These are phyloP conservation scores for Telfairia occidentalis DNA, from an alignment of 331 rosid species.

Conservation along the genomic window DNA sequence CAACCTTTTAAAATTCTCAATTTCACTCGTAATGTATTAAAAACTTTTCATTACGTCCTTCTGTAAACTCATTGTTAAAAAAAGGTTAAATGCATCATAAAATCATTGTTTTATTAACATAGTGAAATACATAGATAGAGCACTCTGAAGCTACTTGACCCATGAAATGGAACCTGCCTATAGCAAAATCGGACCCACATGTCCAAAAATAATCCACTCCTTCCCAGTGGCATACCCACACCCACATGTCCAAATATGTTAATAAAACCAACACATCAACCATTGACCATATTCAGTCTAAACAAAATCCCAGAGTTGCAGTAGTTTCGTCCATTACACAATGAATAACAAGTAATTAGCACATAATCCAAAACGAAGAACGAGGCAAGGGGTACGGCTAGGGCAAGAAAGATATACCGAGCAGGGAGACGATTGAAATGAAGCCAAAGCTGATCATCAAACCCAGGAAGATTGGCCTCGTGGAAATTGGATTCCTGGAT, in stretches of 20 bases:
- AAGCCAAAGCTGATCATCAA: slow-evolving; percentile 87
- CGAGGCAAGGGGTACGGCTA: too few species aligned
- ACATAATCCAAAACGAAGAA: too few species aligned
- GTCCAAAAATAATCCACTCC: background rate
- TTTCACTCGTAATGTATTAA: background rate
- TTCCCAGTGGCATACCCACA: background rate
- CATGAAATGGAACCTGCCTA: background rate
- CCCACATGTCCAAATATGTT: background rate
- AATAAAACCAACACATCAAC: too few species aligned
- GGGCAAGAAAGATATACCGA: slow-evolving; percentile 38
- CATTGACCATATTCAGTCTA: too few species aligned
- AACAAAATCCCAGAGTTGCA: too few species aligned
- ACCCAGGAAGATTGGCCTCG: slow-evolving; percentile 66
- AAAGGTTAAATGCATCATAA: background rate
- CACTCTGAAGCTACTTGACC: too few species aligned
- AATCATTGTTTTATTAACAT: too few species aligned
- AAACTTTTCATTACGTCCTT: background rate
- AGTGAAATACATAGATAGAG: too few species aligned
- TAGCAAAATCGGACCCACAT: background rate
- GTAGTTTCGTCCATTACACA: too few species aligned
- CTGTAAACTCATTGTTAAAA: background rate
- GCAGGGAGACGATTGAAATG: slow-evolving; percentile 96
- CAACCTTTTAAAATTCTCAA: background rate
- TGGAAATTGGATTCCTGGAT: slow-evolving; percentile 54
- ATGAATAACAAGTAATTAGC: background rate